These are phyloP conservation scores for Carex kokanica DNA, from an alignment of 176 grass and related monocot species.

Conservation along the genomic window DNA sequence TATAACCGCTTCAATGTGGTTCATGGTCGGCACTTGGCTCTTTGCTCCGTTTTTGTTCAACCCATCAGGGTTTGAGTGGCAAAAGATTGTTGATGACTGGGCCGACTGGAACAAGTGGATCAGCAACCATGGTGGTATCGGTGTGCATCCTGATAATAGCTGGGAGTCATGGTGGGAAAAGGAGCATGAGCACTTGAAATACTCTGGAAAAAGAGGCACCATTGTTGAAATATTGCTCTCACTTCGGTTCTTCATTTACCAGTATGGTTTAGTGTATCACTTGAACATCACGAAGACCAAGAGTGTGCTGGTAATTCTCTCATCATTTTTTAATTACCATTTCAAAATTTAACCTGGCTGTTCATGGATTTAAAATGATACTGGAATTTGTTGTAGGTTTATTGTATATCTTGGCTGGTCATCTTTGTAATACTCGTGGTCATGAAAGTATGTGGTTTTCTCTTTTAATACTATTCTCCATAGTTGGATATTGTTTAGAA, in stretches of 20 bases:
- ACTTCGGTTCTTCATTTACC: constrained; percentile 88
- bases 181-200: constrained; percentile 79
- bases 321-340: background rate
- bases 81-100: constrained; percentile 99
- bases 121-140: constrained; percentile 85
- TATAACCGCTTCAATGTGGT: constrained; percentile 97
- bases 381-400: constrained; percentile 53
- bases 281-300: constrained; percentile 68
- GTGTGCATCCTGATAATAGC: constrained; percentile 73
- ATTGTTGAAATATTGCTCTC: constrained; percentile 80
- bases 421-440: constrained; percentile 72
- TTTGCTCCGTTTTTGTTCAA: constrained; percentile 96
- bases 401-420: constrained; percentile 83
- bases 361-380: background rate
- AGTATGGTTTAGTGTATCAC: constrained; percentile 97
- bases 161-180: constrained; percentile 99
- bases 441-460: constrained; percentile 60
- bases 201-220: constrained; percentile 84
- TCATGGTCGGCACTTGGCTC: constrained; percentile 96
- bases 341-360: background rate
- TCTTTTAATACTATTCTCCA: background rate
- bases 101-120: constrained; percentile 99
- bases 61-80: constrained; percentile 96
- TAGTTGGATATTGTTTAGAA: background rate
- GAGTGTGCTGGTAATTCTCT: constrained; percentile 72